Evolutionary conservation across 2,329 filamentous ascomycete species (phyloP), one percentile per base, ranked within the genome.

Genomic region (Aspergillus tubingensis): DNA sequence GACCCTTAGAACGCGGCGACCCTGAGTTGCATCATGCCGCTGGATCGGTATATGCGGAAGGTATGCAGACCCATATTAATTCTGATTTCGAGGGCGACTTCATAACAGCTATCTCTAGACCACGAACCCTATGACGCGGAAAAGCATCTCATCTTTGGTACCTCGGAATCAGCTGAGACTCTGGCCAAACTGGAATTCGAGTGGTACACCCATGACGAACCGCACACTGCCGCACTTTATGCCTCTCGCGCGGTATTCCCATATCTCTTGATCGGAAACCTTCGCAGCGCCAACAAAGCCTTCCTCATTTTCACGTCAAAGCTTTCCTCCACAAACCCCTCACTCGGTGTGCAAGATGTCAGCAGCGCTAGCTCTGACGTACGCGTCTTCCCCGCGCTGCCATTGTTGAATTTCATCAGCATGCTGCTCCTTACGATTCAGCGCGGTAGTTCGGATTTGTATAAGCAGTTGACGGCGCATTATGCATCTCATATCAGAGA

Each of bases 111-210:
- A 43, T 21, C 23, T 47, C 59, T 65, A 86, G 94, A 97, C 69
- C 90, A 93, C 76, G 92, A 97, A 63, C 86, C 89, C 25, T 96
- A 96, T 81, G 93, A 97, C 61, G 95, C 96, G 13, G 96, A 99
- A 78, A 86, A 88, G 68, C 95, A 99, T 77, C 83, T 99, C 58
- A 78, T 93, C 52, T 83, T 97, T 41, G 96, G 95, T 62, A 98
- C 92, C 8, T 90, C 90, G 68, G 92, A 96, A 76, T 96, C 92
- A 0, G 85, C 93, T 39, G 88, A 92, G 67, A 83, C 90, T 10
- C 85, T 99, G 57, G 88, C 88, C 52, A 86, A 87, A 68, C 85
- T 98, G 78, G 92, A 98, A 77, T 98, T 96, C 76, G 84, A 88
- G 54, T 99, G 95, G 95, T 99, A 98, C 82, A 88, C 85, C 63